These are phyloP conservation scores for Suillus subluteus DNA, from an alignment of 768 basidiomycete genomes.

Conservation along the genomic window DNA sequence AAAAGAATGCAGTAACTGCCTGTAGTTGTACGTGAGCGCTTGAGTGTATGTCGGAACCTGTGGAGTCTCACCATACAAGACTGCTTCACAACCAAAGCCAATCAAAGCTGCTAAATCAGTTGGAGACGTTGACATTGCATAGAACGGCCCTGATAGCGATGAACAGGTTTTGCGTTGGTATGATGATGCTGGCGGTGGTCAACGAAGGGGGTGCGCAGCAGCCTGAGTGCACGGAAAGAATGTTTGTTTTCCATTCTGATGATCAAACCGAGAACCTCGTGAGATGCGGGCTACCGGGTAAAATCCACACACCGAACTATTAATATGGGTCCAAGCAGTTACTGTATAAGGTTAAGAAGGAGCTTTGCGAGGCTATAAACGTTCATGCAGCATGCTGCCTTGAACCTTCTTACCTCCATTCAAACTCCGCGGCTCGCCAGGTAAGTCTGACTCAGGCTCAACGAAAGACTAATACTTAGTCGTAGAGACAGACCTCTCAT, in stretches of 20 bases:
- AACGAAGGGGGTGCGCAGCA: not conserved
- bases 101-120: slow-evolving; percentile 38
- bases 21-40: slow-evolving; percentile 15
- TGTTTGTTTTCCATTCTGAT: slow-evolving; percentile 2
- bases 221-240: slow-evolving; percentile 1
- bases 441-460: not conserved
- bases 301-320: not conserved
- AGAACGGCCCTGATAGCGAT: not conserved
- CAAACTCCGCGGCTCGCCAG: not conserved
- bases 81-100: slow-evolving; percentile 41
- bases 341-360: not conserved
- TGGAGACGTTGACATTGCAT: slow-evolving; percentile 25
- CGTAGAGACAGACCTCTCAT: not conserved
- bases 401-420: not conserved
- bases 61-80: slow-evolving; percentile 36
- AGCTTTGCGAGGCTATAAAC: not conserved
- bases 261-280: slow-evolving; percentile 1
- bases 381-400: not conserved
- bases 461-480: not conserved
- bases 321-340: not conserved
- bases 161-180: not conserved
- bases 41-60: not conserved
- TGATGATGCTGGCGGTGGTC: slow-evolving; percentile 2
- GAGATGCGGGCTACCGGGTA: not conserved
- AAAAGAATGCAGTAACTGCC: slow-evolving; percentile 32